Evolutionary conservation across 352 stramenopile species (phyloP), one percentile per base, ranked within the genome.

Genomic region (Phytophthora ramorum): DNA sequence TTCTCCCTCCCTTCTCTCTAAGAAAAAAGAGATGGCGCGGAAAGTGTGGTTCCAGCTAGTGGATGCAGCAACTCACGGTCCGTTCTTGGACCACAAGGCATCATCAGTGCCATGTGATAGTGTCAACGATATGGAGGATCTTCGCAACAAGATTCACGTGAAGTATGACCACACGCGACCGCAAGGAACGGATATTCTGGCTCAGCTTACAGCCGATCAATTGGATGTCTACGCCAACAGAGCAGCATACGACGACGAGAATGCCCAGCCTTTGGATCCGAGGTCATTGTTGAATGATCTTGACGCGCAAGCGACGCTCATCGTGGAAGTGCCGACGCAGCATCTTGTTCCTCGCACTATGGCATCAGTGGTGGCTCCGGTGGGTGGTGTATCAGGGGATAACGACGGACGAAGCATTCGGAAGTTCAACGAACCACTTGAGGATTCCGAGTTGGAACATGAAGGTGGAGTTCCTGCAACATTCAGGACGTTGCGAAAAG

Each of bases 321-420:
- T 19, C 37, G 37, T 20, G 37, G 13, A 43, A 46, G 26, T 53
- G 30, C 50, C 19, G 17, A 20, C 17, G 30, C 53, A 37, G 53
- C 28, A 35, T 61, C 30, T 61, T 16, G 50, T 34, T 50, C 54
- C 71, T 41, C 26, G 26, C 26, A 32, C 26, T 32, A 4, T 32
- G 2, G 26, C 26, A 24, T n/a, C n/a, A n/a, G n/a, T n/a, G n/a
- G n/a, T n/a, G n/a, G n/a, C n/a, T n/a, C n/a, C n/a, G n/a, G n/a
- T n/a, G n/a, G n/a, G 24, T 28, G 24, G 24, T 28, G 24, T 28
- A 28, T 28, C 5, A 28, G 24, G 5, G 5, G 24, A 28, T 28
- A n/a, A n/a, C n/a, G n/a, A n/a, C n/a, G n/a, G n/a, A 28, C 24
- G 24, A 28, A 2, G 24, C 24, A 6, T 28, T 28, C 24, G 5